Conservation (phyloP, 2,329 filamentous ascomycete species). For the Trichoderma breve region DNA sequence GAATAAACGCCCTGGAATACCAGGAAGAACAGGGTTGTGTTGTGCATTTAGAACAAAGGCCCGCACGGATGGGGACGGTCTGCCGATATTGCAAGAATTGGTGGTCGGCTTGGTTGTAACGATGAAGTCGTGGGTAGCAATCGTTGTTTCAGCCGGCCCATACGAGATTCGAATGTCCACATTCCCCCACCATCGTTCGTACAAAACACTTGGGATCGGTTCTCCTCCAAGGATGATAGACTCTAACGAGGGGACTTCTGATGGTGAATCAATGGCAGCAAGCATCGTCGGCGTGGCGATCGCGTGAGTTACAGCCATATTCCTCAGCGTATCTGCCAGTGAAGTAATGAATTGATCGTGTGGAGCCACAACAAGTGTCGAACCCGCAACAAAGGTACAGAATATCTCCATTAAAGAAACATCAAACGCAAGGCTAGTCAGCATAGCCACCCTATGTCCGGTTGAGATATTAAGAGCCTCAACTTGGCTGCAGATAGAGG, state of each 20-base stretch:
- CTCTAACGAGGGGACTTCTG: background rate
- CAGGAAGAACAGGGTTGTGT: background rate
- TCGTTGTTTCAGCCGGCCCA: background rate
- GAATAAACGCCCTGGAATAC: background rate
- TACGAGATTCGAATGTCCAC: background rate
- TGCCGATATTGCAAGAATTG: background rate
- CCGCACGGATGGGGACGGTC: background rate
- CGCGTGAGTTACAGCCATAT: background rate
- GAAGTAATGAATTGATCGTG: background rate
- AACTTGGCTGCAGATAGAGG: background rate
- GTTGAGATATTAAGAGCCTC: background rate
- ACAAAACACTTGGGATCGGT: background rate
- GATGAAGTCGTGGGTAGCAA: background rate
- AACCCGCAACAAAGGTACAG: background rate
- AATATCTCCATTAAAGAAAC: background rate
- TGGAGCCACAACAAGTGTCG: background rate
- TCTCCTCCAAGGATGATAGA: background rate
- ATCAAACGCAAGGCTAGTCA: background rate
- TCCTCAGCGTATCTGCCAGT: background rate
- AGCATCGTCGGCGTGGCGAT: background rate
- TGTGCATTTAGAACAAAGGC: background rate
- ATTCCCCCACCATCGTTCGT: background rate
- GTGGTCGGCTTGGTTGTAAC: background rate
- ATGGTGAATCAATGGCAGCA: background rate
- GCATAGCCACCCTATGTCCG: background rate